Base-by-base conservation (phyloP, 139 green algal species). In the Haematococcus sp. region DNA sequence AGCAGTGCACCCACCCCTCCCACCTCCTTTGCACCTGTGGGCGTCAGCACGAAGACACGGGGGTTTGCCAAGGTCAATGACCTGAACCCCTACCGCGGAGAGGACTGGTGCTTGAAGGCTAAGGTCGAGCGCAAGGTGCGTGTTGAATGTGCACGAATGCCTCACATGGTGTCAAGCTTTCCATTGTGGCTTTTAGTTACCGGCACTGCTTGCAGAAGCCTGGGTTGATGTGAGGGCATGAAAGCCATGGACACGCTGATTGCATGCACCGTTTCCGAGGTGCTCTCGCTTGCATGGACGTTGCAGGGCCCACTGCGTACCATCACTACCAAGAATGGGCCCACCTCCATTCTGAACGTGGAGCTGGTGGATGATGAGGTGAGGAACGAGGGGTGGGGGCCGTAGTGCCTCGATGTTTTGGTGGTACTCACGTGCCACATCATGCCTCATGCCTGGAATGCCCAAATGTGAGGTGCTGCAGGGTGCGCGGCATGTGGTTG, bases 291-390 rank as follows among this genome's bases (percentile, higher is more conserved):
- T n/a, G n/a, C n/a, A n/a, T n/a, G n/a, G n/a, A n/a, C n/a, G n/a
- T n/a, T 25, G n/a, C 27, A 7, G 19, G 2, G 44, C 20, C 20
- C 30, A 3, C 27, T 28, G 63, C 33, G 17, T 13, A 34, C 2
- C n/a, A 13, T 30, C 43, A 31, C 55, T 66, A 15, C 20, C 27
- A 30, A 3, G 13, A 28, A 43, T 54, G 46, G 49, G 4, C 52
- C 20, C 9, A 61, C 52, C 20, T 27, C 52, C 52, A 28, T 61
- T 61, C 52, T 81, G 73, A 44, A 73, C 59, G 72, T 88, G 23
- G 91, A 96, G 67, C 70, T 96, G 22, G 78, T 91, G 16, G 91
- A 96, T 60, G 87, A 89, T 25, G 68, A 83, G 71, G 86, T 90
- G 72, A 60, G 70, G 7, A n/a, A n/a, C n/a, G n/a, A n/a, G n/a